phyloP scores from a whole-genome alignment of 768 basidiomycete genomes.

The Lactifluus echinatus region DNA sequence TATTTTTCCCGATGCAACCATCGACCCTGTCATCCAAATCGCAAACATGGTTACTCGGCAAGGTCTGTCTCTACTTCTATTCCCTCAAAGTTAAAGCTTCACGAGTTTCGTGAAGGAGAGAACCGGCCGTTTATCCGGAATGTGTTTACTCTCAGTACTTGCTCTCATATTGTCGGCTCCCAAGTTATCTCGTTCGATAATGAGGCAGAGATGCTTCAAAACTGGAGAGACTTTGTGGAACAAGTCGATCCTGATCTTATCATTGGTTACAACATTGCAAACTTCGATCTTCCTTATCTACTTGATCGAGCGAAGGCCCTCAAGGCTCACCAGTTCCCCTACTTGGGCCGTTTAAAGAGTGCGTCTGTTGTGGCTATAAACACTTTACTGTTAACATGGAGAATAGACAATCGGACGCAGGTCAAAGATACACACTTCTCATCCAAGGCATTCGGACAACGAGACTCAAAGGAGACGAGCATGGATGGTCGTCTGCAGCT shows the following conservation, averaged over 20 bases:
- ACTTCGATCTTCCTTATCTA: constrained; percentile 95
- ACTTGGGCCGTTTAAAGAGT: constrained; percentile 44
- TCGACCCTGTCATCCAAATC: constrained; percentile 96
- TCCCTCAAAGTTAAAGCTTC: neutral
- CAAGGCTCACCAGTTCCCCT: constrained; percentile 59
- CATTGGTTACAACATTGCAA: constrained; percentile 91
- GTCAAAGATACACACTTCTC: constrained; percentile 95
- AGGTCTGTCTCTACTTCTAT: constrained; percentile 38
- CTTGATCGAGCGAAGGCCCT: constrained; percentile 85
- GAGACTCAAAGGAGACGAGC: constrained; percentile 89
- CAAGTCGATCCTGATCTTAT: constrained; percentile 91
- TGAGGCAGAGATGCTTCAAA: constrained; percentile 63
- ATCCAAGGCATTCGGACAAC: constrained; percentile 93
- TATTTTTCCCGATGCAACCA: constrained; percentile 85
- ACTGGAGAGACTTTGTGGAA: constrained; percentile 87
- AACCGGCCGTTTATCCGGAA: constrained; percentile 91
- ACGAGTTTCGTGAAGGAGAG: constrained; percentile 50
- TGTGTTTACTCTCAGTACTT: constrained; percentile 90
- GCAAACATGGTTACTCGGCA: constrained; percentile 98
- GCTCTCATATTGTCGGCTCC: constrained; percentile 94
- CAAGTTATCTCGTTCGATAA: constrained; percentile 81
- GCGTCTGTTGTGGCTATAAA: neutral
- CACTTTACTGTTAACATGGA: neutral
- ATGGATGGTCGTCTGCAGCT: constrained; percentile 92
- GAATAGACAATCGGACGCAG: constrained; percentile 64